Evolutionary conservation across 768 basidiomycete genomes (phyloP), one percentile per base, ranked within the genome.

Genomic region (Tulasnella sp.): DNA sequence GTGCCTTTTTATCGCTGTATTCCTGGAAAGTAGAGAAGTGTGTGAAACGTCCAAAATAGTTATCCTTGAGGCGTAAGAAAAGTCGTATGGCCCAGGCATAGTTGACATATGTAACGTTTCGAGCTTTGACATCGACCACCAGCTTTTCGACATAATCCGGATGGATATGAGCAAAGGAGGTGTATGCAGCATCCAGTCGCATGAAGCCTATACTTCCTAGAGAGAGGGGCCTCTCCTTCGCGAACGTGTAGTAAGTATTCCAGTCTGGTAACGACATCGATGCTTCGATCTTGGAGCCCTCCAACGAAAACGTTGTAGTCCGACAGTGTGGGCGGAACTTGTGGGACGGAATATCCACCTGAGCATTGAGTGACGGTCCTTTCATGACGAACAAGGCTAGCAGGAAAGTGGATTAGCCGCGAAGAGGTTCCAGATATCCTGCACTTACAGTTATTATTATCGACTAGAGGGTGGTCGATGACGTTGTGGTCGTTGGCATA

Each of bases 401-500:
- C 15, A 23, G 35, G 37, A 72, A 51, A 16, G 75, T 11, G 44
- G 70, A 73, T 70, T n/a, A 42, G 72, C 29, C 73, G 35, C 23
- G 5, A n/a, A 32, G 70, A 70, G 44, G 16, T 37, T 32, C 32
- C 26, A 48, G 26, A 7, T 26, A 18, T 20, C 9, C 26, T 32
- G 80, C 26, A 74, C 84, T 77, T 81, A 95, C 95, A 91, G 83
- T 99, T 98, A 81, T 95, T 93, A n/a, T 95, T 92, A 77, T 85
- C 86, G 77, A 91, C 86, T 44, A 91, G 85, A 3, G 96, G 95
- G 79, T 92, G 93, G 85, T 98, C 95, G 73, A 99, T 93, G 82
- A 99, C 94, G 82, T 99, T 99, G 82, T 95, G 95, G 83, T 99
- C 97, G 82, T 99, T 99, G 74, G 93, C 90, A 82, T 94, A 96